Conservation (phyloP, 2,329 filamentous ascomycete species). For the Juglanconis sp. region DNA sequence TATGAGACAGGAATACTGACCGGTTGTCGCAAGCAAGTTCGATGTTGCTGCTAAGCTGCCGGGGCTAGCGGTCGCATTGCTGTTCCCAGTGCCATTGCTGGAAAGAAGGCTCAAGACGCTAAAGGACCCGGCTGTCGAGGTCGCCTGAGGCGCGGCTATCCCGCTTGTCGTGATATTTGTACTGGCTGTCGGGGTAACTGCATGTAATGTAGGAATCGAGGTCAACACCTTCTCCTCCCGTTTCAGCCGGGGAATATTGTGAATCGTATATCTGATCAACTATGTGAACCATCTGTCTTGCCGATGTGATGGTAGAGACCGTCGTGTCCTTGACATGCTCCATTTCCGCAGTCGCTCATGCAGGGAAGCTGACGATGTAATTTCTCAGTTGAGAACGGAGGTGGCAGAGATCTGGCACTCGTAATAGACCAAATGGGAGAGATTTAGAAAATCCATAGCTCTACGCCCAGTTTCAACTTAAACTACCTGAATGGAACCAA, state of each 20-base stretch:
- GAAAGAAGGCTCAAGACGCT: background rate
- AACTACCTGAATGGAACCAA: background rate
- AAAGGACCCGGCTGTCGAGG: background rate
- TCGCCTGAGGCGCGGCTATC: background rate
- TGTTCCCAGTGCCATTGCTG: too few species aligned
- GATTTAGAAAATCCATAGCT: too few species aligned
- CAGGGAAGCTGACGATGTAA: background rate
- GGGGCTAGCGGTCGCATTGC: too few species aligned
- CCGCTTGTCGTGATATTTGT: background rate
- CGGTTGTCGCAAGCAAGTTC: too few species aligned
- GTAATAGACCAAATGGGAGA: too few species aligned
- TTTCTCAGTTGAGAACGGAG: too few species aligned
- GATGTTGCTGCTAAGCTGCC: too few species aligned
- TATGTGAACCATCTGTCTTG: background rate
- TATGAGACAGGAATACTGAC: too few species aligned
- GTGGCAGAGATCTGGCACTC: background rate
- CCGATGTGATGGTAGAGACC: background rate
- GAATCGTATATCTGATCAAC: background rate
- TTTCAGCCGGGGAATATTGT: background rate
- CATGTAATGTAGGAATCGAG: slow-evolving; percentile 3
- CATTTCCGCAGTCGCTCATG: background rate
- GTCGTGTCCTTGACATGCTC: slow-evolving; percentile 2
- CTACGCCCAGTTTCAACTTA: background rate
- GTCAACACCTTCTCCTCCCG: background rate
- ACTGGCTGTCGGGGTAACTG: background rate